Conservation (phyloP, 208 protist species). For the Trypanosoma cruzi region DNA sequence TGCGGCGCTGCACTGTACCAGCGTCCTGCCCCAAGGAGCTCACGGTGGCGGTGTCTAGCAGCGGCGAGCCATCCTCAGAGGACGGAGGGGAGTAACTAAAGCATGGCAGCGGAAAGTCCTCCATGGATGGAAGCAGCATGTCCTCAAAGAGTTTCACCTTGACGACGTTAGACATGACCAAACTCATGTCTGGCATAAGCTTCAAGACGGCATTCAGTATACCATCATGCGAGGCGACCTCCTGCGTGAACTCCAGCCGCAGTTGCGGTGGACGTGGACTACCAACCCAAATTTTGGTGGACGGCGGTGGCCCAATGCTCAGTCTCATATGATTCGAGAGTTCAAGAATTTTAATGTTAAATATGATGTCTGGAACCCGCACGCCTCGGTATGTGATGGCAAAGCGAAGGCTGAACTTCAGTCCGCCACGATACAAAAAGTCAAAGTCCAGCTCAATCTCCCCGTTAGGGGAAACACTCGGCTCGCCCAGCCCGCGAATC, state of each 20-base stretch:
- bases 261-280: conserved; percentile 58
- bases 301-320: conserved; percentile 71
- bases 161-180: conserved; percentile 66
- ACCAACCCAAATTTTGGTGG: conserved; percentile 78
- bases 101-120: conserved; percentile 78
- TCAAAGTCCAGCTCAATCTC: conserved; percentile 88
- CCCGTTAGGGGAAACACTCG: conserved; percentile 41
- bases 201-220: conserved; percentile 65
- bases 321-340: conserved; percentile 74
- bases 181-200: conserved; percentile 75
- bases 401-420: conserved; percentile 71
- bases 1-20: neutral
- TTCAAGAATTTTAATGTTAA: conserved; percentile 78
- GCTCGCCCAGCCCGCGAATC: conserved; percentile 67
- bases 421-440: conserved; percentile 81
- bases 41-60: neutral
- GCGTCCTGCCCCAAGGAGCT: neutral
- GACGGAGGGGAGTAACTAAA: conserved; percentile 30
- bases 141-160: conserved; percentile 78
- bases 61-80: neutral
- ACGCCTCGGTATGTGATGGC: conserved; percentile 61
- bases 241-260: conserved; percentile 75
- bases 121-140: conserved; percentile 80
- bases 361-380: conserved; percentile 71
- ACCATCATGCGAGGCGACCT: conserved; percentile 73